Evolutionary conservation across 805 yeast species (phyloP).

Genomic region (Ogataea neopini): DNA sequence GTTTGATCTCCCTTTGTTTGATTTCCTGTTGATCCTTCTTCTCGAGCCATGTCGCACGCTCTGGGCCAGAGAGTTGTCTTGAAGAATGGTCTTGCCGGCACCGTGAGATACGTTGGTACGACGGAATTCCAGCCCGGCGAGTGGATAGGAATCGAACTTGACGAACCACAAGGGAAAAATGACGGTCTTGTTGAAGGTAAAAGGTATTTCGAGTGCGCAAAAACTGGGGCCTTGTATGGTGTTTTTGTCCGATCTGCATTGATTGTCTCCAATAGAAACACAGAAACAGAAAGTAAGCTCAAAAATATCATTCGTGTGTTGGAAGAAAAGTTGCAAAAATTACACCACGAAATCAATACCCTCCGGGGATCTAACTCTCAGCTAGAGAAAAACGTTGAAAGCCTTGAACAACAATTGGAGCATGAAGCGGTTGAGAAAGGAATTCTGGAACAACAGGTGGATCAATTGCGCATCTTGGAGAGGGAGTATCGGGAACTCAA

Average conservation of each 20-base stretch:
- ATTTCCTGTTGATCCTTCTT: not conserved
- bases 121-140: conserved; percentile 60
- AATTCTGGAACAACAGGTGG: conserved; percentile 37
- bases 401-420: conserved; percentile 35
- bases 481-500: not conserved
- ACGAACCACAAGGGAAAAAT: conserved; percentile 44
- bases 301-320: conserved; percentile 42
- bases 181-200: conserved; percentile 49
- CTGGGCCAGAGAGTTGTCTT: conserved; percentile 37
- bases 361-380: conserved; percentile 35
- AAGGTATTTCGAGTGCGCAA: conserved; percentile 42
- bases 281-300: conserved; percentile 16
- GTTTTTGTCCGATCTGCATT: conserved; percentile 49
- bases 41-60: not conserved
- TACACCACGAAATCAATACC: conserved; percentile 32
- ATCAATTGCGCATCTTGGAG: not conserved
- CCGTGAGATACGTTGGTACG: conserved; percentile 50
- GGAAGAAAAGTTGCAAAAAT: conserved; percentile 44
- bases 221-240: conserved; percentile 40
- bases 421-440: conserved; percentile 46
- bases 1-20: not conserved
- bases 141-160: conserved; percentile 55
- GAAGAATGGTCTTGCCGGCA: conserved; percentile 42
- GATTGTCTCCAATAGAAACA: conserved; percentile 15
- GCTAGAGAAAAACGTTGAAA: conserved; percentile 20